Evolutionary conservation across 2,329 filamentous ascomycete species (phyloP), one percentile per base, ranked within the genome.

Genomic region (Thielaviopsis euricoi): DNA sequence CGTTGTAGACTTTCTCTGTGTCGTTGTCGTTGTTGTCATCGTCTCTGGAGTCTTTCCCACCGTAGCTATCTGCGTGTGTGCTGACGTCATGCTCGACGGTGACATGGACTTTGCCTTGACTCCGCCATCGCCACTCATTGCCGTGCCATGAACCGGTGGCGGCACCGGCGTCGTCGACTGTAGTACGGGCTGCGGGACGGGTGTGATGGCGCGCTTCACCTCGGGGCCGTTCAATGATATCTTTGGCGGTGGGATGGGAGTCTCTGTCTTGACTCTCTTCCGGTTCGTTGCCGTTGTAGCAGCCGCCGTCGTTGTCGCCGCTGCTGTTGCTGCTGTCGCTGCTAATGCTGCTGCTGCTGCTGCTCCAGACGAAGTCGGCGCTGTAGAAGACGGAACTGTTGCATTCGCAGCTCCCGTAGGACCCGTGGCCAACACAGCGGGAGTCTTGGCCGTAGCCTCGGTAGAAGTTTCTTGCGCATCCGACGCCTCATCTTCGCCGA

Each of bases 181-280:
- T 29, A 48, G 55, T 15, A 58, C 25, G n/a, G 48, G 25, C 37
- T 54, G 58, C 23, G 26, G 12, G 21, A 43, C 26, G 2, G 26
- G 21, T 9, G 22, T 40, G 22, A 26, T 15, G 66, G 15, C 67
- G 64, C 37, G 66, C 66, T 60, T 71, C 7, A 57, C 52, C 29
- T 64, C 62, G 2, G 60, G 55, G 21, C 33, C 37, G 43, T 52
- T 59, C 21, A 53, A 37, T 26, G 64, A 67, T 37, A 71, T 71
- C 25, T 70, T 68, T 15, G 72, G 72, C 49, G 73, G 73, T 53
- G 75, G 77, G 29, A 80, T 71, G 12, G 78, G 78, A 15, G 78
- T 81, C 66, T 81, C 78, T 23, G 74, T 79, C 66, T 80, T 81
- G 62, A 70, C 75, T 37, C 77, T 74, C 65, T 81, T 81, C 19